A percentile compares a stretch with the other conserved stretches of the same genome.
phyloP scores from a whole-genome alignment of 345 rosid genomes.

The Rhizophora apiculata region DNA sequence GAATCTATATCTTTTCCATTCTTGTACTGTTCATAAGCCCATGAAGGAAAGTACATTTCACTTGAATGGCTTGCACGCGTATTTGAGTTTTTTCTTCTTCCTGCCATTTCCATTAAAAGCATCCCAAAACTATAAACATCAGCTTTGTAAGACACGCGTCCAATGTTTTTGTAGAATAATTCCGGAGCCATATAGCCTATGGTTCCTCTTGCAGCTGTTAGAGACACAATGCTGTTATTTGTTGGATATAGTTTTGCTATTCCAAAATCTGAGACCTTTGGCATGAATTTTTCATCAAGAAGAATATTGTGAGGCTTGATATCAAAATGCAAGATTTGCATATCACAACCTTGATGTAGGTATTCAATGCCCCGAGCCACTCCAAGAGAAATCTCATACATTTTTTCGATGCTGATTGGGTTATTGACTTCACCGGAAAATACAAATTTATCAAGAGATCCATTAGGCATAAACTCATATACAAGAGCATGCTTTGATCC shows the following conservation, averaged over 20 bases:
- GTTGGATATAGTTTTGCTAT: neutral
- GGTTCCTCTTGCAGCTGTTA: slow-evolving; percentile 1
- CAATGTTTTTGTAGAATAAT: neutral
- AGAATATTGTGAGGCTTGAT: slow-evolving; percentile 3
- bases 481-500: neutral
- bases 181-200: neutral
- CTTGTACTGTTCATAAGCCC: neutral
- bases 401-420: neutral
- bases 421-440: neutral
- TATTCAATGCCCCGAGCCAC: neutral
- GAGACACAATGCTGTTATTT: neutral
- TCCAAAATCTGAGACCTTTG: slow-evolving; percentile 2
- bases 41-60: neutral
- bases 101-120: slow-evolving; percentile 1
- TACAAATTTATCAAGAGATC: neutral
- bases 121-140: slow-evolving; percentile 1
- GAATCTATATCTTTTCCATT: neutral
- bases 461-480: neutral
- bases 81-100: neutral
- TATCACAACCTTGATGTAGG: neutral
- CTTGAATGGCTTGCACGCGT: neutral
- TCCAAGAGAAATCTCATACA: neutral
- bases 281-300: neutral
- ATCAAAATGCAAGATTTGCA: slow-evolving; percentile 8
- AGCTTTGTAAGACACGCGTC: neutral